Conservation (phyloP, 495 filamentous ascomycete species). For the Cryomyces antarcticus region DNA sequence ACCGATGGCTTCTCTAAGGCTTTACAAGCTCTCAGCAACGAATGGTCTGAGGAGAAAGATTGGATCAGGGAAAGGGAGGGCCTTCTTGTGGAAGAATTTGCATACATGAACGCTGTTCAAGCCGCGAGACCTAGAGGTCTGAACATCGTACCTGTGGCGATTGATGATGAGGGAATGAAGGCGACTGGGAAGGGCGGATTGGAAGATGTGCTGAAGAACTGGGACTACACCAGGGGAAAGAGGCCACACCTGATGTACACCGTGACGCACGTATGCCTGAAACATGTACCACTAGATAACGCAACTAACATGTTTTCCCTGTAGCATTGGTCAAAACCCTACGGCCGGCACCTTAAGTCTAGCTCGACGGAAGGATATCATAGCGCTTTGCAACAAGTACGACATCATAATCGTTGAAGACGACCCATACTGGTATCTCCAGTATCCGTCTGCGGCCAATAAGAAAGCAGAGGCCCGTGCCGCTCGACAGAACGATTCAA, state of each 20-base stretch:
- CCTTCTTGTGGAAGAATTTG: conserved; percentile 55
- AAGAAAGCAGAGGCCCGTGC: no score
- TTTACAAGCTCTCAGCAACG: conserved; percentile 47
- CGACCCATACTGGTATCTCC: conserved; percentile 91
- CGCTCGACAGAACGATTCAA: no score
- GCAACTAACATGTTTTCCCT: neutral
- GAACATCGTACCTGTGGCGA: conserved; percentile 46
- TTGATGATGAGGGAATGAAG: conserved; percentile 64
- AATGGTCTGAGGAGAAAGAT: conserved; percentile 49
- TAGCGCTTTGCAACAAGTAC: conserved; percentile 59
- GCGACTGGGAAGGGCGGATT: conserved; percentile 46
- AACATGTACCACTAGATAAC: neutral
- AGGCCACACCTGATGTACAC: conserved; percentile 78
- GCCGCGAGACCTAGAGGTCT: conserved; percentile 47
- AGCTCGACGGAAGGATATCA: conserved; percentile 54
- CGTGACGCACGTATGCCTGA: conserved; percentile 43
- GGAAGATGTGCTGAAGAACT: conserved; percentile 57
- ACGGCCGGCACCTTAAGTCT: conserved; percentile 55
- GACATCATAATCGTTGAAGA: conserved; percentile 90
- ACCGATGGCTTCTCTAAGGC: conserved; percentile 73
- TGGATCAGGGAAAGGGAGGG: conserved; percentile 45
- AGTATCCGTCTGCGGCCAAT: conserved; percentile 48
- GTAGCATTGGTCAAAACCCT: conserved; percentile 77
- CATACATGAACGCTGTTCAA: conserved; percentile 54
- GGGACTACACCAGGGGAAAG: conserved; percentile 52